These are phyloP conservation scores for Mycosphaerelloides madeirae DNA, from an alignment of 2,329 filamentous ascomycete genomes.

Conservation along the genomic window DNA sequence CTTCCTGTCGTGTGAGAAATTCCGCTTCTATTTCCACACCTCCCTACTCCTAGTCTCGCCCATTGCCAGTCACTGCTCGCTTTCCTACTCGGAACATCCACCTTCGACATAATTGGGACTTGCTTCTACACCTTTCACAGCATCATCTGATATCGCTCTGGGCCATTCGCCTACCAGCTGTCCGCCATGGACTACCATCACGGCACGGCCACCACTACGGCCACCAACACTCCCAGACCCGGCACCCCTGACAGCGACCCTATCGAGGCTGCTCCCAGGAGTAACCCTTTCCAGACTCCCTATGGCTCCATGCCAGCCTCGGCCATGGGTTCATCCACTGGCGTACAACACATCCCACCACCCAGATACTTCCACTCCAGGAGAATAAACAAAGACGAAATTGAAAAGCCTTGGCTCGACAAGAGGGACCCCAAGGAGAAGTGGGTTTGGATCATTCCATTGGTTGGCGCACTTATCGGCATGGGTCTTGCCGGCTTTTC, in stretches of 20 bases:
- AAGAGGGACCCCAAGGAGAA: slow-evolving; percentile 73
- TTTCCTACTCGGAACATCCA: too few species aligned
- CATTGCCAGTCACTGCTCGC: too few species aligned
- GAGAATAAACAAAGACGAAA: slow-evolving; percentile 64
- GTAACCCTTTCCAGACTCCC: slow-evolving; percentile 38
- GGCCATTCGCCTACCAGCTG: too few species aligned
- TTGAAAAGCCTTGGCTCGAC: slow-evolving; percentile 73
- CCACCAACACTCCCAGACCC: slow-evolving; percentile 34
- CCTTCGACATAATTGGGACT: too few species aligned
- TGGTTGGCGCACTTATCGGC: slow-evolving; percentile 66
- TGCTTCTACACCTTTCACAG: too few species aligned
- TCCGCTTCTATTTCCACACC: too few species aligned
- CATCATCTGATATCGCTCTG: too few species aligned
- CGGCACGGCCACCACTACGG: slow-evolving; percentile 28
- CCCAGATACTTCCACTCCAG: slow-evolving; percentile 66
- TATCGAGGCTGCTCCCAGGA: slow-evolving; percentile 25
- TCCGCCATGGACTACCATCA: slow-evolving; percentile 26
- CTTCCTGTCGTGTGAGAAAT: too few species aligned
- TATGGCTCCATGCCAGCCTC: slow-evolving; percentile 43
- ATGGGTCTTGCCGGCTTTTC: slow-evolving; percentile 64
- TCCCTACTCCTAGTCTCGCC: too few species aligned
- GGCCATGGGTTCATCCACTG: slow-evolving; percentile 40
- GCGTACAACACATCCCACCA: slow-evolving; percentile 25
- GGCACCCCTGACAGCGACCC: slow-evolving; percentile 35
- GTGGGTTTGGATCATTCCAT: slow-evolving; percentile 77